Base-by-base conservation (phyloP, 2,329 filamentous ascomycete genomes). In the Aspergillus ibericus region DNA sequence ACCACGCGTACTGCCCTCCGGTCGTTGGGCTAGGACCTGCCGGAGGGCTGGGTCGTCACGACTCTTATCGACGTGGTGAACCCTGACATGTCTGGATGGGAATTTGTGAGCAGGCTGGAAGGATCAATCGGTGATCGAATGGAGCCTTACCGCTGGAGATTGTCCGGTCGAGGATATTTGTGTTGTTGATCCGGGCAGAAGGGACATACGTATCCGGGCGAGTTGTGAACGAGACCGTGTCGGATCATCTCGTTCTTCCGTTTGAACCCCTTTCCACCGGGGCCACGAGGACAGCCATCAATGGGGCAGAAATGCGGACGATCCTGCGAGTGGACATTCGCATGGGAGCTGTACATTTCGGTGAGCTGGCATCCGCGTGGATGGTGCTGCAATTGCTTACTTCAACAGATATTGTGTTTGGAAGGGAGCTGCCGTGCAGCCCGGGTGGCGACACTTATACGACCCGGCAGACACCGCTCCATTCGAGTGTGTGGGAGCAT, bases 161-260 rank as follows among this genome's bases (percentile, higher is more conserved):
- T 98, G 74, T 99, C 95, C 34, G 95, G 95, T 66, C 95, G 83
- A 5, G 95, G 95, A 73, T 98, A 98, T 72, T 90, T 93, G 75
- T 97, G 93, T 72, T 97, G 92, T 65, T 92, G 84, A 69, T 96
- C 92, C 1, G 92, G 90, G 74, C 95, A 99, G 72, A 97, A 98
- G 0, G 95, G 95, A 74, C 95, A 99, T 29, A 96, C 88, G 70
- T 98, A 99, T 60, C 93, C 93, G 1, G 95, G 95, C 7, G 92
- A 96, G 64, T 92, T 89, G 70, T 99, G 95, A 4, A 98, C 95
- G 3, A 98, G 83, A 1, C 93, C 93, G 69, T 88, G 86, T n/a
- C 86, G 79, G 61, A 88, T 87, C 86, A 88, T 88, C 70, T 88
- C 86, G 63, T 88, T 88, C 69, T 88, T 88, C 32, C 86, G 80